Conservation (phyloP, 2,329 filamentous ascomycete genomes). For the Rutstroemia sp. region DNA sequence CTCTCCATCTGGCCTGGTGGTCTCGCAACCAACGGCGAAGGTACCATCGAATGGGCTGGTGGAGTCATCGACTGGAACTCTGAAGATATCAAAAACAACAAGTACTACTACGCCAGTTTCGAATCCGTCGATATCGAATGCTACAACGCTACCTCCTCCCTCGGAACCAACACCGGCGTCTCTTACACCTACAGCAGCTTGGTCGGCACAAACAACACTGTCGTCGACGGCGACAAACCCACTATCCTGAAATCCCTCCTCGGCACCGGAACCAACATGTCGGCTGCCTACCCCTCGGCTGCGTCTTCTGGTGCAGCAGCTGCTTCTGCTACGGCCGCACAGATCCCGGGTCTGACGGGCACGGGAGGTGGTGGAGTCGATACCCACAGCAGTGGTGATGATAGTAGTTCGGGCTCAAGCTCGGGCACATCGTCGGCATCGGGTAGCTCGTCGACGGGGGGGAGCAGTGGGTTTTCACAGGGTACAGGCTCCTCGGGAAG, state of each 20-base stretch:
- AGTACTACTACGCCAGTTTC: constrained; percentile 84
- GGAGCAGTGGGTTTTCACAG: constrained; percentile 28
- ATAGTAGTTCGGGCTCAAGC: constrained; percentile 3
- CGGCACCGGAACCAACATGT: constrained; percentile 73
- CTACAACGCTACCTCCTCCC: constrained; percentile 56
- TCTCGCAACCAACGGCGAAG: constrained; percentile 66
- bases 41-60: constrained; percentile 88
- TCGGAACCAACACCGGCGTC: constrained; percentile 61
- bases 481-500: constrained; percentile 17
- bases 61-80: constrained; percentile 83
- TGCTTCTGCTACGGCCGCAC: constrained; percentile 30
- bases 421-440: constrained; percentile 14
- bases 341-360: constrained; percentile 49
- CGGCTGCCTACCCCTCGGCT: constrained; percentile 37
- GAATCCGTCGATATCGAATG: constrained; percentile 75
- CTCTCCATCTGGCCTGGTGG: constrained; percentile 96
- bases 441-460: constrained; percentile 16
- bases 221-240: constrained; percentile 65
- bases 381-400: constrained; percentile 6
- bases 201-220: constrained; percentile 65
- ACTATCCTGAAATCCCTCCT: constrained; percentile 73
- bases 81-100: constrained; percentile 69
- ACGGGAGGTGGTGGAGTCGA: constrained; percentile 29
- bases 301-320: constrained; percentile 23
- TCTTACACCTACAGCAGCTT: constrained; percentile 69